Evolutionary conservation across 257 asterid genomes (phyloP).

Genomic region (Capsicum pubescens): DNA sequence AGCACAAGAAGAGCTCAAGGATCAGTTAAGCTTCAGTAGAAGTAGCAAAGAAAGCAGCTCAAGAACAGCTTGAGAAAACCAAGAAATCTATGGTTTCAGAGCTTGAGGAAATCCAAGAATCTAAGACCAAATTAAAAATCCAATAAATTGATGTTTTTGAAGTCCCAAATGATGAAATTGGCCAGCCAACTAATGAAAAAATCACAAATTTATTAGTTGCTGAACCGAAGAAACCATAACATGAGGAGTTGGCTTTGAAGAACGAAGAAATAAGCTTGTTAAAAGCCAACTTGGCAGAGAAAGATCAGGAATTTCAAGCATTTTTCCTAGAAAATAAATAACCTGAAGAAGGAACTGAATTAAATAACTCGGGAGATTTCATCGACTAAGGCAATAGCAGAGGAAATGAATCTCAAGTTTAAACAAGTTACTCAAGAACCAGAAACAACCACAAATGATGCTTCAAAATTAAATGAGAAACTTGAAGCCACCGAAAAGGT

Average conservation of each 20-base stretch:
- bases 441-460: constrained; percentile 48
- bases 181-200: constrained; percentile 41
- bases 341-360: constrained; percentile 49
- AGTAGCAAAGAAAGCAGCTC: constrained; percentile 68
- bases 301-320: constrained; percentile 51
- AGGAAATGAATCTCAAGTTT: constrained; percentile 50
- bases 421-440: constrained; percentile 53
- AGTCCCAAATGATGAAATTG: constrained; percentile 31
- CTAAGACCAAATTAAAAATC: constrained; percentile 30
- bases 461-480: constrained; percentile 47
- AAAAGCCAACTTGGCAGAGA: constrained; percentile 53
- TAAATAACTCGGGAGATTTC: constrained; percentile 50
- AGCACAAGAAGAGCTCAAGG: constrained; percentile 84
- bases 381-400: constrained; percentile 47
- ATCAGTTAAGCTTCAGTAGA: constrained; percentile 68
- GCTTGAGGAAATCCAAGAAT: constrained; percentile 36
- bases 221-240: constrained; percentile 44
- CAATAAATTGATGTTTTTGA: constrained; percentile 30
- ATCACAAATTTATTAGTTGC: constrained; percentile 25
- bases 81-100: constrained; percentile 45
- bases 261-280: constrained; percentile 48
- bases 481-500: constrained; percentile 55
- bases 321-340: constrained; percentile 52
- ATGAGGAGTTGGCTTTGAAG: constrained; percentile 56
- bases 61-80: constrained; percentile 62